Evolutionary conservation across 2,329 filamentous ascomycete genomes (phyloP).

Genomic region (Talaromyces sp.): DNA sequence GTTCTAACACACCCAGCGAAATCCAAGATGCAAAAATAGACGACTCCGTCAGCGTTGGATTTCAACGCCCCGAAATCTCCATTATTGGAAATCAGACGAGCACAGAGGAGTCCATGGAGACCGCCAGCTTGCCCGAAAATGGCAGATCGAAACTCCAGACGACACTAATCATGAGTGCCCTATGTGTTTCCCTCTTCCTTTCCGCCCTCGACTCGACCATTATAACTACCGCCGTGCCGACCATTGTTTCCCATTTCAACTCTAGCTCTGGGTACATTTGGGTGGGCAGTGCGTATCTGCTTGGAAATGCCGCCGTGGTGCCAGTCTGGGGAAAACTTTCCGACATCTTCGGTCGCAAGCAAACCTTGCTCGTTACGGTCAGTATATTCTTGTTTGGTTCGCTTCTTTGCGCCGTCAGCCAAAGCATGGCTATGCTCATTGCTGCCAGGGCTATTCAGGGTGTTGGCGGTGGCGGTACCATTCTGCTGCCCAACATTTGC

Average conservation of each 20-base stretch:
- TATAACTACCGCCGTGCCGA: neutral
- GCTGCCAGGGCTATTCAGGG: slow-evolving; percentile 44
- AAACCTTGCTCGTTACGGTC: slow-evolving; percentile 46
- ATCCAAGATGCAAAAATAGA: too few species aligned
- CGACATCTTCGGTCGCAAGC: slow-evolving; percentile 56
- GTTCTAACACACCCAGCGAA: too few species aligned
- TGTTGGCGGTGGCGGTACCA: slow-evolving; percentile 45
- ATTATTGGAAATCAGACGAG: too few species aligned
- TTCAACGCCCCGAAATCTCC: too few species aligned
- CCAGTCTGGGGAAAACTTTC: slow-evolving; percentile 34
- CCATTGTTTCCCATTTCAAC: neutral
- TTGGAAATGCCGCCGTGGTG: slow-evolving; percentile 40
- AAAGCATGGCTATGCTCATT: slow-evolving; percentile 46
- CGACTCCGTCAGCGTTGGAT: too few species aligned
- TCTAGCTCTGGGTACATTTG: slow-evolving; percentile 25
- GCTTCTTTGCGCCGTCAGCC: slow-evolving; percentile 45
- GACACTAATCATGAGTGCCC: slow-evolving; percentile 12
- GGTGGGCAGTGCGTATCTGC: slow-evolving; percentile 49
- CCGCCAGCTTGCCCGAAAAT: neutral
- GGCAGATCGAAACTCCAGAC: neutral
- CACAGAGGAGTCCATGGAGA: too few species aligned
- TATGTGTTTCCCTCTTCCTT: slow-evolving; percentile 18
- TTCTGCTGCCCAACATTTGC: slow-evolving; percentile 46
- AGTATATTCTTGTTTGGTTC: slow-evolving; percentile 50
- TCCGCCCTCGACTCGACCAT: slow-evolving; percentile 20